Percentiles rank a stretch among this genome's conserved stretches.
Evolutionary conservation across 306 rosid species (phyloP).

Genomic region (Cyamopsis tetragonoloba): DNA sequence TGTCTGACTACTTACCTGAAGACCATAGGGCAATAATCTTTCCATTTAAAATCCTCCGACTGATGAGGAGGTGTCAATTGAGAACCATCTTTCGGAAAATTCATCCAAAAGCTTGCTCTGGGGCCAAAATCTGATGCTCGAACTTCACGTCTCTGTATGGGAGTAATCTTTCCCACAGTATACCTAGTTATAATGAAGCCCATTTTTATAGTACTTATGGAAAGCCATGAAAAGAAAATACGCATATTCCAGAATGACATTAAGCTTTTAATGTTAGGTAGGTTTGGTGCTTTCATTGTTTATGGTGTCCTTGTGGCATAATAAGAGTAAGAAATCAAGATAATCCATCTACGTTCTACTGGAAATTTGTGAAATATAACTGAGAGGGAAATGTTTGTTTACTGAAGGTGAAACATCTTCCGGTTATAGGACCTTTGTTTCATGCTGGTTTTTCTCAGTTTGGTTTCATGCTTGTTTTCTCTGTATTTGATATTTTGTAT

Average conservation of each 20-base stretch:
- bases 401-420: constrained; percentile 22
- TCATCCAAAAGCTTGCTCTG: constrained; percentile 99
- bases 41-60: constrained; percentile 97
- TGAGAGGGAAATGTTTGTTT: constrained; percentile 15
- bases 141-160: constrained; percentile 93
- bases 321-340: not conserved
- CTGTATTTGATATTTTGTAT: no score
- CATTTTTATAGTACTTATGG: constrained; percentile 20
- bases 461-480: no score
- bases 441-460: no score
- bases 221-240: constrained; percentile 24
- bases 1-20: constrained; percentile 65
- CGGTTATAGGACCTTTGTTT: no score
- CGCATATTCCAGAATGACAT: not conserved
- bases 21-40: constrained; percentile 98
- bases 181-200: constrained; percentile 68
- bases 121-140: constrained; percentile 91
- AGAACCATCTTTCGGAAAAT: constrained; percentile 92
- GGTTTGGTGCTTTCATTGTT: not conserved
- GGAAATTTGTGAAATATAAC: constrained; percentile 24
- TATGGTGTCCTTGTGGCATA: constrained; percentile 6
- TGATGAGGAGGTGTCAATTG: constrained; percentile 95
- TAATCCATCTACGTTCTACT: not conserved
- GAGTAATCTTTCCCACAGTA: constrained; percentile 97
- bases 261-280: constrained; percentile 2